A percentile compares a stretch with the other conserved stretches of the same genome.
Evolutionary conservation across 805 yeast genomes (phyloP).

Genomic region (Cyberlindnera japonica): DNA sequence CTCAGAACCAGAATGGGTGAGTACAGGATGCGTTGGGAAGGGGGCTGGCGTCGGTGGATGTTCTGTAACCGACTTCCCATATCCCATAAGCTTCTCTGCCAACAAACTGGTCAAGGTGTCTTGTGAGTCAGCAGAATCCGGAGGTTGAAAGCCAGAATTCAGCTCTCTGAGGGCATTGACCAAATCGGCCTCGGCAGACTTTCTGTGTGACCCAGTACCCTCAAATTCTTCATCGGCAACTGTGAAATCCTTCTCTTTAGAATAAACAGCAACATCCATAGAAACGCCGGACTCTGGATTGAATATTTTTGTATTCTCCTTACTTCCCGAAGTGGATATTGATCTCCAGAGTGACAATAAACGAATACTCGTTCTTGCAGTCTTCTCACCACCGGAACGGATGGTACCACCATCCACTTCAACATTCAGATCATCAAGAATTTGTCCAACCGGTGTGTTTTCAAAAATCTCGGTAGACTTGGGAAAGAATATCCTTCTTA

Average conservation of each 20-base stretch:
- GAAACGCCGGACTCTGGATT: conserved; percentile 27
- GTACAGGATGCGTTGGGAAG: conserved; percentile 2
- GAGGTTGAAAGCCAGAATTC: neutral
- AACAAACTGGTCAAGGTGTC: conserved; percentile 7
- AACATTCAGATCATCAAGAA: neutral
- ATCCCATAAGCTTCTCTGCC: conserved; percentile 4
- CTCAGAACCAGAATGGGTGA: neutral
- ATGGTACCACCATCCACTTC: neutral
- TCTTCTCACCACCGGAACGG: neutral
- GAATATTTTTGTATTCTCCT: conserved; percentile 2
- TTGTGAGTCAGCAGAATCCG: neutral
- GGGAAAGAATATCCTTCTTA: conserved; percentile 19
- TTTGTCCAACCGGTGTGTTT: neutral
- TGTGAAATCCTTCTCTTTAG: conserved; percentile 15
- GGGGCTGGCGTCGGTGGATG: conserved; percentile 21
- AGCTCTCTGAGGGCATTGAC: neutral
- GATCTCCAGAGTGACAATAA: conserved; percentile 17
- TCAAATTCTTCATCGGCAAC: conserved; percentile 2
- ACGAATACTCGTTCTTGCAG: conserved; percentile 1
- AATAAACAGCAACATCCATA: conserved; percentile 20
- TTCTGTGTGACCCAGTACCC: conserved; percentile 14
- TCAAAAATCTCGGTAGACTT: conserved; percentile 8
- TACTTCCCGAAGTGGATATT: conserved; percentile 9
- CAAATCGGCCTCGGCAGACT: conserved; percentile 1
- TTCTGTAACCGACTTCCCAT: conserved; percentile 10